Conservation (phyloP, 1,139 yeast genomes). For the Hanseniaspora sp. region DNA sequence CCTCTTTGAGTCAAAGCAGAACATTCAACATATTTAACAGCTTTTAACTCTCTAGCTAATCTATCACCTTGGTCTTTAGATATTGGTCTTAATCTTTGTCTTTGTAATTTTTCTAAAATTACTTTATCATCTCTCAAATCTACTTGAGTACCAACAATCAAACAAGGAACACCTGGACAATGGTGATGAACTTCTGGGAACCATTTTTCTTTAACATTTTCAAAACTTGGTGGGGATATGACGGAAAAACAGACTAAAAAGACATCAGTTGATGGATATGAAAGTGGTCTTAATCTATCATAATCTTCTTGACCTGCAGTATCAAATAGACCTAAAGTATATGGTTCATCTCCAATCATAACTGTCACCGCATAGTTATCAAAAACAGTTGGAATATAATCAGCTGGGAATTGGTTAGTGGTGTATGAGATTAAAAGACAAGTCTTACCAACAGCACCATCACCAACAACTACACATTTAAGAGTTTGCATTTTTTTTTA, state of each 20-base stretch:
- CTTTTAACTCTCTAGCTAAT: constrained; percentile 84
- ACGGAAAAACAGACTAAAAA: constrained; percentile 90
- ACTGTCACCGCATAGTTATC: constrained; percentile 98
- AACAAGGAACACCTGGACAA: constrained; percentile 94
- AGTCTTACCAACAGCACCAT: constrained; percentile 95
- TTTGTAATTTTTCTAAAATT: constrained; percentile 74
- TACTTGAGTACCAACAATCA: constrained; percentile 90
- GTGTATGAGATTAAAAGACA: constrained; percentile 84
- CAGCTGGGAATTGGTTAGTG: constrained; percentile 77
- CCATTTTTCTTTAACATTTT: constrained; percentile 96
- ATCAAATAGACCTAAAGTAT: constrained; percentile 88
- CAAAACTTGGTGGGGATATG: constrained; percentile 94
- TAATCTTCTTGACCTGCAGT: constrained; percentile 99
- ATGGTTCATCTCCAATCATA: constrained; percentile 96
- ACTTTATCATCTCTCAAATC: constrained; percentile 91
- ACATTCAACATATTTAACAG: constrained; percentile 93
- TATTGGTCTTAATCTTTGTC: constrained; percentile 83
- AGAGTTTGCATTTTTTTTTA: constrained; percentile 56
- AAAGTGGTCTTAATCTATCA: constrained; percentile 89
- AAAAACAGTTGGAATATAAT: constrained; percentile 81
- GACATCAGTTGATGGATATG: constrained; percentile 94
- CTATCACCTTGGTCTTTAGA: constrained; percentile 80
- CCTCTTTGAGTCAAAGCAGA: constrained; percentile 97
- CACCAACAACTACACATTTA: constrained; percentile 95
- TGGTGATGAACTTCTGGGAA: constrained; percentile 96